Evolutionary conservation across 345 rosid species (phyloP).

Genomic region (Euphorbia pulcherrima): DNA sequence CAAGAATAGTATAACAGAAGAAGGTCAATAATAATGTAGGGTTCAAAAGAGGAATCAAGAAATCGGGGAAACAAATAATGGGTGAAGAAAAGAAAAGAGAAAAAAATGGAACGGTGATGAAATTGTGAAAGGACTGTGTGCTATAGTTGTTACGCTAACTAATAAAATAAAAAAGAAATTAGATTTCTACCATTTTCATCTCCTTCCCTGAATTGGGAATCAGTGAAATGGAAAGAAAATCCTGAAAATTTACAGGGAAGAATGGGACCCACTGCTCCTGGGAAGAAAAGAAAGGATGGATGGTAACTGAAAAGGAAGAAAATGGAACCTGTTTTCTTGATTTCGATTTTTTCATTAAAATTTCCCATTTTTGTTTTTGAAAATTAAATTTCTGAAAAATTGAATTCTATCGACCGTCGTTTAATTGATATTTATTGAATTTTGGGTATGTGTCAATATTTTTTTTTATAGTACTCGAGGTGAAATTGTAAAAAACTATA

Average conservation of each 20-base stretch:
- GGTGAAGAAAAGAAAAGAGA: constrained; percentile 2
- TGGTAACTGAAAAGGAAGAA: background rate
- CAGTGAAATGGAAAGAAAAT: background rate
- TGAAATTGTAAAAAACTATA: no score
- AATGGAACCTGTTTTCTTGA: background rate
- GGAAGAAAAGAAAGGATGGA: background rate
- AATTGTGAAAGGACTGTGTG: background rate
- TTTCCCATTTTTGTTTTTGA: background rate
- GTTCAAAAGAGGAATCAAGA: background rate
- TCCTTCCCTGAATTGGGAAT: background rate
- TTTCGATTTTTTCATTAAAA: background rate
- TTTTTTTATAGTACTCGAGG: no score
- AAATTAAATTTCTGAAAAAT: no score
- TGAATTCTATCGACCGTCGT: no score
- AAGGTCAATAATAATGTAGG: background rate
- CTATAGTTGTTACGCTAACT: constrained; percentile 17
- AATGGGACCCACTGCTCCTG: constrained; percentile 3
- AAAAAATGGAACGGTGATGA: background rate
- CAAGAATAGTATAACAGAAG: background rate
- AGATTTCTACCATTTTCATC: background rate
- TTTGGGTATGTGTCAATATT: no score
- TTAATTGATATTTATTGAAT: no score
- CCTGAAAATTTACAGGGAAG: background rate
- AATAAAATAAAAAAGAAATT: no score
- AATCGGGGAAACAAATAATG: constrained; percentile 10